Evolutionary conservation across 495 filamentous ascomycete genomes (phyloP), one percentile per base, ranked within the genome.

Genomic region (Podospora tetraspora): DNA sequence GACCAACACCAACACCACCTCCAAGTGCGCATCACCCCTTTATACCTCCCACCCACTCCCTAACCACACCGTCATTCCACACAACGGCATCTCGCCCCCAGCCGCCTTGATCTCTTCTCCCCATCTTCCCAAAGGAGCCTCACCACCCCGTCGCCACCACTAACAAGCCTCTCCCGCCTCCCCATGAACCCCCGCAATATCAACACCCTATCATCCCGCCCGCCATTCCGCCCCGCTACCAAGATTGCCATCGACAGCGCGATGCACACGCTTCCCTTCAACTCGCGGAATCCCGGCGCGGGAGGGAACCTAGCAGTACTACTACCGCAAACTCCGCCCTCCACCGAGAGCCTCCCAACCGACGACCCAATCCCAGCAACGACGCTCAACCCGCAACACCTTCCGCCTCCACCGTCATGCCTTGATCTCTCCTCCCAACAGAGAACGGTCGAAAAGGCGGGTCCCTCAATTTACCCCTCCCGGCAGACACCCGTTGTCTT

Each of bases 191-290:
- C 27, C 22, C 64, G 19, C 58, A 66, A 27, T 27, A 52, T 22
- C 29, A 27, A 61, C 29, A n/a, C 22, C 63, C 63, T 56, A 27
- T 24, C 59, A 29, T 60, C 52, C 32, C 30, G 32, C n/a, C 43
- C 56, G 24, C n/a, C 21, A 32, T 32, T 66, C 52, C 56, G 57
- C 64, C 64, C 43, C 58, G 52, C 56, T 56, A 57, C 23, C n/a
- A 25, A 52, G 2, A 19, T 52, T n/a, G 16, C 43, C 43, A 52
- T n/a, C 43, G 19, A 6, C 43, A n/a, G 6, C 43, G 32, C 32
- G 12, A 27, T 27, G 27, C 27, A 37, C 11, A 10, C 32, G 2
- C 12, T 4, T 3, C 32, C 32, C 0, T 13, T 10, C 32, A 9
- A 27, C 27, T 27, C 27, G 27, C 27, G 27, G 27, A 27, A 27